A percentile compares a stretch with the other conserved stretches of the same genome.
Evolutionary conservation across 805 yeast species (phyloP).

Genomic region (Starmerella vitae): DNA sequence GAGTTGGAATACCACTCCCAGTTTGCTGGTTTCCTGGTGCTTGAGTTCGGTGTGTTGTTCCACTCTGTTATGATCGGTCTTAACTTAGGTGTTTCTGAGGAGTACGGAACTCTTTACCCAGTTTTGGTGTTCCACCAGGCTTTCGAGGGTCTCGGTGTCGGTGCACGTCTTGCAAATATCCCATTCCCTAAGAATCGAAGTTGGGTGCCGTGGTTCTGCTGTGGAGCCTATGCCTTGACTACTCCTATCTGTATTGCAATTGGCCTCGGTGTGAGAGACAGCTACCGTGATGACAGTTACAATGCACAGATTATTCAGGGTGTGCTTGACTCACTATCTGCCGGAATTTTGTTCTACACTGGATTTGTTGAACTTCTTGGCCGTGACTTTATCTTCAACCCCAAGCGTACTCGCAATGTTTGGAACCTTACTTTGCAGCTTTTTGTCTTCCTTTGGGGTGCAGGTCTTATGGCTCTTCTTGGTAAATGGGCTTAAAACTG

Average conservation of each 20-base stretch:
- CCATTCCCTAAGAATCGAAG: slow-evolving; percentile 38
- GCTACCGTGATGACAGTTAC: slow-evolving; percentile 43
- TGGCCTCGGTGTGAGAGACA: slow-evolving; percentile 53
- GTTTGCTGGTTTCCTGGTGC: slow-evolving; percentile 37
- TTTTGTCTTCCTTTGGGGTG: slow-evolving; percentile 39
- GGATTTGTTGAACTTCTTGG: slow-evolving; percentile 66
- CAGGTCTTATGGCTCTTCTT: slow-evolving; percentile 57
- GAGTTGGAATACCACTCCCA: slow-evolving; percentile 24
- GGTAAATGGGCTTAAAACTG: slow-evolving; percentile 67
- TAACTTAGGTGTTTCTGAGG: slow-evolving; percentile 49
- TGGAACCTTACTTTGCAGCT: slow-evolving; percentile 33
- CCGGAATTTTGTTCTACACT: slow-evolving; percentile 59
- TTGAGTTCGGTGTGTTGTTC: slow-evolving; percentile 62
- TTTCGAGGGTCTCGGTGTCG: slow-evolving; percentile 70
- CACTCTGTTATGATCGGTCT: slow-evolving; percentile 67
- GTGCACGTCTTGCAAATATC: slow-evolving; percentile 51
- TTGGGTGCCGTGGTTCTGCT: slow-evolving; percentile 41
- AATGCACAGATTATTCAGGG: slow-evolving; percentile 47
- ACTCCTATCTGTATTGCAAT: slow-evolving; percentile 64
- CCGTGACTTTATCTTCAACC: slow-evolving; percentile 48
- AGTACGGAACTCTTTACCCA: slow-evolving; percentile 47
- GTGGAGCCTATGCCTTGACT: slow-evolving; percentile 40
- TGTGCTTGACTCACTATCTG: slow-evolving; percentile 52
- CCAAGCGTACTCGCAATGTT: slow-evolving; percentile 30
- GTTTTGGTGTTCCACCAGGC: slow-evolving; percentile 63